A percentile compares a stretch with the other conserved stretches of the same genome.
Evolutionary conservation across 202 grass and related monocot species (phyloP).

Genomic region (Bolboschoenoplectus hybrid): DNA sequence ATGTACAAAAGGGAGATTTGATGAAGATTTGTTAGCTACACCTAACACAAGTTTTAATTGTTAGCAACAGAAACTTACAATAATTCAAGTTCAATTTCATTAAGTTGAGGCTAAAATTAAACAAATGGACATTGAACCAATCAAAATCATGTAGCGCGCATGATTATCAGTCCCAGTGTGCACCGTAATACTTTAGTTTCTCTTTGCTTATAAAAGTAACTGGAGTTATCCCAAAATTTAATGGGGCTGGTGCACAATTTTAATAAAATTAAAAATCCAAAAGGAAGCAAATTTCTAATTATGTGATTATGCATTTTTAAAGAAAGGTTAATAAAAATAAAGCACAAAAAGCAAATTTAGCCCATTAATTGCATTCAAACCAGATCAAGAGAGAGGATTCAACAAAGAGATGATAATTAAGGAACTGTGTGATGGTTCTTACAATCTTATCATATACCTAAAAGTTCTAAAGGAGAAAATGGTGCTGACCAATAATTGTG

Average conservation of each 20-base stretch:
- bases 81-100: neutral
- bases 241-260: neutral
- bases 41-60: neutral
- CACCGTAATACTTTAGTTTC: neutral
- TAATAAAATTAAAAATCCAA: neutral
- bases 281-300: neutral
- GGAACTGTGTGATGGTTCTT: neutral
- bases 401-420: neutral
- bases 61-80: neutral
- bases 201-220: neutral
- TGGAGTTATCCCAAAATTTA: neutral
- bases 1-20: conserved; percentile 15
- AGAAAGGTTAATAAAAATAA: neutral
- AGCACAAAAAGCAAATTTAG: neutral
- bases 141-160: neutral
- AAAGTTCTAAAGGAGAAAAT: neutral
- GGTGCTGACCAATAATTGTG: neutral
- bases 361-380: neutral
- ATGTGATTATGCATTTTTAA: neutral
- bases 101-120: neutral
- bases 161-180: neutral
- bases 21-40: neutral
- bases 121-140: neutral
- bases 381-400: neutral
- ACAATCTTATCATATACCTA: neutral